These are phyloP conservation scores for Leishmania gerbilli DNA, from an alignment of 208 protist species.

Conservation along the genomic window DNA sequence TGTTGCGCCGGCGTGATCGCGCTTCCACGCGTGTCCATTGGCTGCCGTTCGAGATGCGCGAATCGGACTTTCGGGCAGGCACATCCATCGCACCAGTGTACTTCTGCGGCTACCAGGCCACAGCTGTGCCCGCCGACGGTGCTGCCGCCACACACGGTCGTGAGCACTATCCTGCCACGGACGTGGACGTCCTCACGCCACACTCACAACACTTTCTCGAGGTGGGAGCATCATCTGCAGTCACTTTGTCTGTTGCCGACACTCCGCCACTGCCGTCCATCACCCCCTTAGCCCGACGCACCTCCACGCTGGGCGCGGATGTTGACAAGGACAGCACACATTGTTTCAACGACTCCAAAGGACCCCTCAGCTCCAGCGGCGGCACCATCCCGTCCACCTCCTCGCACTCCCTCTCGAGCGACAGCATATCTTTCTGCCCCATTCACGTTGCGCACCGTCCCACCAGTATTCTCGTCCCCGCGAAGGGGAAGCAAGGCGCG, in stretches of 20 bases:
- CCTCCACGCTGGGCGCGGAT: background rate
- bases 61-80: conserved; percentile 6
- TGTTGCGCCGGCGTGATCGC: conserved; percentile 12
- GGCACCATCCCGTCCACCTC: conserved; percentile 7
- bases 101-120: conserved; percentile 13
- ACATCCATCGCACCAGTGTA: background rate
- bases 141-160: background rate
- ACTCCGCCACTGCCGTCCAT: conserved; percentile 19
- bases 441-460: conserved; percentile 18
- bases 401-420: background rate
- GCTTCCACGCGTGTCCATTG: conserved; percentile 9
- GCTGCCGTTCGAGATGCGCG: conserved; percentile 22
- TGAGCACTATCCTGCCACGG: background rate
- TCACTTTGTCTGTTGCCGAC: background rate
- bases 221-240: too few relatives aligned
- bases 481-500: background rate
- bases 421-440: conserved; percentile 22
- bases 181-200: background rate
- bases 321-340: background rate
- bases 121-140: background rate
- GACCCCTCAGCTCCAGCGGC: conserved; percentile 13
- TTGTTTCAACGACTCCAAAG: background rate
- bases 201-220: background rate
- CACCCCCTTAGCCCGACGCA: background rate
- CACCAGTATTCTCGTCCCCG: conserved; percentile 16